These are phyloP conservation scores for Candida saitoana DNA, from an alignment of 805 yeast genomes.

Conservation along the genomic window DNA sequence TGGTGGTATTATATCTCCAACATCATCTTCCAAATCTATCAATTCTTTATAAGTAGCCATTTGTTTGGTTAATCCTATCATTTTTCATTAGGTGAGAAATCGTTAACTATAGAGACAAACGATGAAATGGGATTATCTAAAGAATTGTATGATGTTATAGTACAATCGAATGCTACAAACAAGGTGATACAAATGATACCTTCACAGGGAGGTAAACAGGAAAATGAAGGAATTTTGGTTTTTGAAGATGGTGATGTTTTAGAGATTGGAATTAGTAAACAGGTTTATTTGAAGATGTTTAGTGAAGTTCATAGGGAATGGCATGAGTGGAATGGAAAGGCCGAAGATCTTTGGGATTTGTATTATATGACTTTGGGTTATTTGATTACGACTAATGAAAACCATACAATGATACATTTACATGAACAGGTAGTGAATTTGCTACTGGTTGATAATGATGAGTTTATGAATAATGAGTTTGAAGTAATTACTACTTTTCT, in stretches of 20 bases:
- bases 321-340: slow-evolving; percentile 12
- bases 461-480: slow-evolving; percentile 17
- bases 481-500: slow-evolving; percentile 31
- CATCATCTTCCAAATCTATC: slow-evolving; percentile 3
- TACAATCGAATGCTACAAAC: not conserved
- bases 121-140: not conserved
- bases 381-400: slow-evolving; percentile 36
- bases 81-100: too few species aligned
- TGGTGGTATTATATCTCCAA: slow-evolving; percentile 19
- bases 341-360: slow-evolving; percentile 10
- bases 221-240: not conserved
- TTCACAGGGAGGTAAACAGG: not conserved
- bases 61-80: not conserved
- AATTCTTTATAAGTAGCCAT: slow-evolving; percentile 3
- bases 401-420: slow-evolving; percentile 24
- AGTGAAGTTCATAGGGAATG: slow-evolving; percentile 29
- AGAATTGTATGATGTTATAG: slow-evolving; percentile 1
- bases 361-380: slow-evolving; percentile 32
- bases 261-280: slow-evolving; percentile 32
- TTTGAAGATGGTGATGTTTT: slow-evolving; percentile 12
- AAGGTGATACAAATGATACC: slow-evolving; percentile 8
- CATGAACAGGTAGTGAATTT: slow-evolving; percentile 22
- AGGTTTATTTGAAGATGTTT: slow-evolving; percentile 26
- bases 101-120: not conserved
- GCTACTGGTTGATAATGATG: slow-evolving; percentile 10